A percentile compares a stretch with the other conserved stretches of the same genome.
These are phyloP conservation scores for Neofusicoccum cordaticola DNA, from an alignment of 2,329 filamentous ascomycete genomes.

Conservation along the genomic window DNA sequence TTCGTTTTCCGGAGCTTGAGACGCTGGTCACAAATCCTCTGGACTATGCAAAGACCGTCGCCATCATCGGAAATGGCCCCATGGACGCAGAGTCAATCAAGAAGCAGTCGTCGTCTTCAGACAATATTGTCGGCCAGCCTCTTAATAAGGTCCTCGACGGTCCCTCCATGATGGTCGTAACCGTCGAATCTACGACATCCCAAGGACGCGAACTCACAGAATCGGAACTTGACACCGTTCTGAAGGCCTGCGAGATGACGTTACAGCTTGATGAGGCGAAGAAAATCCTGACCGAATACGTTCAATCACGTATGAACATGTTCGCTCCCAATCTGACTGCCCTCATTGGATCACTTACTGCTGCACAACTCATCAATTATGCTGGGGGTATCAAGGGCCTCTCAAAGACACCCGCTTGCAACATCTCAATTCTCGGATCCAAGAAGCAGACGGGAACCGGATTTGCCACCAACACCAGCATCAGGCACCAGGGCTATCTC, in stretches of 20 bases:
- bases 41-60: constrained; percentile 92
- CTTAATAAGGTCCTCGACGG: constrained; percentile 82
- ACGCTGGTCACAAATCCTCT: constrained; percentile 84
- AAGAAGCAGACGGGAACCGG: constrained; percentile 80
- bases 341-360: constrained; percentile 86
- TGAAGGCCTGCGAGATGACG: constrained; percentile 80
- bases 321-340: constrained; percentile 93
- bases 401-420: constrained; percentile 90
- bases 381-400: constrained; percentile 84
- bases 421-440: constrained; percentile 84
- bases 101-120: constrained; percentile 67
- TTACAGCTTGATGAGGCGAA: constrained; percentile 86
- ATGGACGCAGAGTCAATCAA: constrained; percentile 74
- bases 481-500: constrained; percentile 88
- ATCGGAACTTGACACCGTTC: constrained; percentile 71
- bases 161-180: constrained; percentile 91
- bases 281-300: constrained; percentile 82
- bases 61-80: constrained; percentile 88
- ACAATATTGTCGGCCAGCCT: constrained; percentile 74
- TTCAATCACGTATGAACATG: constrained; percentile 93
- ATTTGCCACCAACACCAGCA: constrained; percentile 86
- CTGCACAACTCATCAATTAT: constrained; percentile 93
- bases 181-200: constrained; percentile 88
- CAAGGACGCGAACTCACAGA: constrained; percentile 73
- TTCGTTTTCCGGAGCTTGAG: constrained; percentile 90